Base-by-base conservation (phyloP, 2,329 filamentous ascomycete species). In the Teratosphaeria nubilosa region DNA sequence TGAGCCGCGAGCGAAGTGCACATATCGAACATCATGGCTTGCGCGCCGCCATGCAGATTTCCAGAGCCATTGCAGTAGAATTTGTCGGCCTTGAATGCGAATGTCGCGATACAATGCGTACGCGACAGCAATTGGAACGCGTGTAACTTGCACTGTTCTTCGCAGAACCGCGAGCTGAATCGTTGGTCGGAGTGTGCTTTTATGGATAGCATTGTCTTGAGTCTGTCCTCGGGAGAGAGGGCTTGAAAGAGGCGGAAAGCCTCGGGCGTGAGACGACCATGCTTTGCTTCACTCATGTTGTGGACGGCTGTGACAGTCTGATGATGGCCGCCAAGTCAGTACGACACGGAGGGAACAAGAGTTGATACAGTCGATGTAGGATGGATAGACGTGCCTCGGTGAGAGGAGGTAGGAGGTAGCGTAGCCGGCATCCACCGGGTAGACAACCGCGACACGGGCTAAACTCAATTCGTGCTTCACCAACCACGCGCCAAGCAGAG, bases 21-120 rank as follows among this genome's bases (percentile, higher is more conserved):
- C 69, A 83, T 78, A 64, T 85, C 82, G 60, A 66, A 69, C 51
- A 82, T 78, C 5, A 80, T 70, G 0, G 78, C 76, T 1, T 79
- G 78, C 16, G 52, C 41, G 20, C 59, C 51, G 34, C 80, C 80
- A 64, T 83, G 80, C 61, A 83, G 73, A 32, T 76, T 78, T 1
- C 74, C 74, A 32, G 73, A 71, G 51, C 73, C 65, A 66, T 82
- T 82, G 60, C 75, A 74, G 56, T 81, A 76, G 53, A 69, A 66
- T 11, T 66, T 64, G 10, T 75, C 72, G 16, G 81, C 76, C 3
- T 64, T 69, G 60, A 82, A 73, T 24, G 71, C 73, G 64, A 76
- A 80, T 4, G 74, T 72, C 1, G 70, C 72, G 0, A 70, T 72
- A 10, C 74, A 69, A 14, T 64, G 66, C 2, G 64, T 70, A 5